phyloP scores from a whole-genome alignment of 768 basidiomycete genomes.

The Agaricus blazei region DNA sequence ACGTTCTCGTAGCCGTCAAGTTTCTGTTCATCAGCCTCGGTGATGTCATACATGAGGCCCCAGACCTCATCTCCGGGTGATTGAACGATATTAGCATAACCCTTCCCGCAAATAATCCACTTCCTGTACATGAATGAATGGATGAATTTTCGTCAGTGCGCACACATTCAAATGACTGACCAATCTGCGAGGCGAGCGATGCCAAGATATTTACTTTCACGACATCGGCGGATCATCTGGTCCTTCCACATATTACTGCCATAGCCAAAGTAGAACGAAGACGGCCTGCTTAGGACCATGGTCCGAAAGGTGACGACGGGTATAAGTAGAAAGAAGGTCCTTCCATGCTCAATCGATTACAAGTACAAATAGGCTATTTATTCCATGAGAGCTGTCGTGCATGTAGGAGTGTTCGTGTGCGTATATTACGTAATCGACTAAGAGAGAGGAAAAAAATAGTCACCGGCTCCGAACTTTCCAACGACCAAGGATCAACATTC shows the following conservation, averaged over 20 bases:
- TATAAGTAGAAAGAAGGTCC: background rate
- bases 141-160: background rate
- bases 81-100: constrained; percentile 41
- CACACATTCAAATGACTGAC: constrained; percentile 19
- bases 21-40: constrained; percentile 30
- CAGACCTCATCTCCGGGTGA: constrained; percentile 37
- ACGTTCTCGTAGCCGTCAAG: constrained; percentile 41
- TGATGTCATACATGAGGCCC: constrained; percentile 38
- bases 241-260: constrained; percentile 47
- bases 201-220: constrained; percentile 35
- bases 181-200: constrained; percentile 35
- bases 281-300: constrained; percentile 1
- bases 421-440: background rate
- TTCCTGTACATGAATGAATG: constrained; percentile 27
- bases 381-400: background rate
- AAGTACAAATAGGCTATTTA: background rate
- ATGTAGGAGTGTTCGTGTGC: background rate
- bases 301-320: background rate
- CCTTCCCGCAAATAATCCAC: constrained; percentile 40
- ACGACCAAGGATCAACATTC: constrained; percentile 79
- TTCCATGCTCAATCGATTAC: background rate
- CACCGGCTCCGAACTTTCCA: constrained; percentile 1
- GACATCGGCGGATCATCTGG: constrained; percentile 44
- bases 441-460: too few relatives aligned
- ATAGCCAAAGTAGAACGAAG: constrained; percentile 40